These are phyloP conservation scores for Rhizophora mangle DNA, from an alignment of 345 rosid genomes.

Conservation along the genomic window DNA sequence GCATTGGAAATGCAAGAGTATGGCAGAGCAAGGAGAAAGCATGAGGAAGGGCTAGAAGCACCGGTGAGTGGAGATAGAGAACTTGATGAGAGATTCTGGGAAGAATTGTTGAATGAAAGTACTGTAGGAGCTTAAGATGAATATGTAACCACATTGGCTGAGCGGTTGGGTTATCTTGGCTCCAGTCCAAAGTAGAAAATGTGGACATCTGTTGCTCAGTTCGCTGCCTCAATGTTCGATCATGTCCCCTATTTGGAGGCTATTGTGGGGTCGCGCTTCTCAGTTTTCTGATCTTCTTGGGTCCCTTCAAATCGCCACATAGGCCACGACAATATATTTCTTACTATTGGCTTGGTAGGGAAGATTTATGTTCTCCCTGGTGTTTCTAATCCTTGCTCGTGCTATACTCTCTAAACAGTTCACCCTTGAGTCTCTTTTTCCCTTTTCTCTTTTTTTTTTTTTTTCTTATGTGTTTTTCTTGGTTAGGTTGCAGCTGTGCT, in stretches of 20 bases:
- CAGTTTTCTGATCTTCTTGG: background rate
- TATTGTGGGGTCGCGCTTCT: too few relatives aligned
- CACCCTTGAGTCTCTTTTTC: background rate
- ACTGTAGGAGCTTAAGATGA: conserved; percentile 37
- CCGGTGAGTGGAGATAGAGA: conserved; percentile 29
- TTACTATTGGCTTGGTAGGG: conserved; percentile 37
- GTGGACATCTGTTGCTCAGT: background rate
- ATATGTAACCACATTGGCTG: conserved; percentile 42
- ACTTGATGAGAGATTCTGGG: conserved; percentile 51
- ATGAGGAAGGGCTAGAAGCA: conserved; percentile 25
- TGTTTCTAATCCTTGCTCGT: conserved; percentile 26
- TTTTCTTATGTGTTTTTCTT: background rate
- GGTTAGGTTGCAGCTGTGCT: conserved; percentile 41
- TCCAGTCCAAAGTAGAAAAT: conserved; percentile 32
- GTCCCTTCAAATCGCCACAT: conserved; percentile 5
- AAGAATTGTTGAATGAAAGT: conserved; percentile 34
- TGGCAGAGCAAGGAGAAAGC: conserved; percentile 34
- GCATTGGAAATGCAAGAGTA: conserved; percentile 84
- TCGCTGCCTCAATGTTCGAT: too few relatives aligned
- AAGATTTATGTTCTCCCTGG: conserved; percentile 19
- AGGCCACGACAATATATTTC: conserved; percentile 25
- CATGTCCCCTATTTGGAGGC: too few relatives aligned
- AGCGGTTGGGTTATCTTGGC: conserved; percentile 47
- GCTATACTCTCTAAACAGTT: background rate
- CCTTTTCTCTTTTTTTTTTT: too few relatives aligned